Evolutionary conservation across 805 yeast species (phyloP).

Genomic region (Saccharomycopsis javanensis): DNA sequence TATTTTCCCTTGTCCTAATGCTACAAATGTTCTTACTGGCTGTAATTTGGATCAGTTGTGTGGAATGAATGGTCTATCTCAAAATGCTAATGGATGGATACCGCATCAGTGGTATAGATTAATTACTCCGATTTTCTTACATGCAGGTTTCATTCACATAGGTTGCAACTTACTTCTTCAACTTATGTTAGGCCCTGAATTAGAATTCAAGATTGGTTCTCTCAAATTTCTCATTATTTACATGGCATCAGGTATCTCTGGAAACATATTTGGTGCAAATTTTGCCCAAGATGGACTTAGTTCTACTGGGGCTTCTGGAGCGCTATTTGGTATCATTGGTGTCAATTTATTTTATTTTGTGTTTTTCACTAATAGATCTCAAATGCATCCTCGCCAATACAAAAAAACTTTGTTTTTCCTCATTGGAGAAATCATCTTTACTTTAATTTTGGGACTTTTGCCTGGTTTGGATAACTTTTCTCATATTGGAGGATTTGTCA

Average conservation of each 20-base stretch:
- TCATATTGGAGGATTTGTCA: slow-evolving; percentile 65
- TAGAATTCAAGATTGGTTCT: slow-evolving; percentile 49
- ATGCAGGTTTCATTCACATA: slow-evolving; percentile 66
- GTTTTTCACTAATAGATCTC: slow-evolving; percentile 41
- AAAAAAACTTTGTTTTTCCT: slow-evolving; percentile 36
- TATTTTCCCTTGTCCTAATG: slow-evolving; percentile 59
- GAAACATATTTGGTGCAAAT: slow-evolving; percentile 60
- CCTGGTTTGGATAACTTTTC: slow-evolving; percentile 72
- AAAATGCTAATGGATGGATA: slow-evolving; percentile 23
- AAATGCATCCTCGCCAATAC: slow-evolving; percentile 38
- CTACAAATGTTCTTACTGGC: slow-evolving; percentile 44
- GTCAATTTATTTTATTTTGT: slow-evolving; percentile 45
- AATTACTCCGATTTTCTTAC: slow-evolving; percentile 60
- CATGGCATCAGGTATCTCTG: slow-evolving; percentile 52
- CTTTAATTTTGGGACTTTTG: slow-evolving; percentile 53
- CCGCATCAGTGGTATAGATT: slow-evolving; percentile 67
- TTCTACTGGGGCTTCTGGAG: slow-evolving; percentile 63
- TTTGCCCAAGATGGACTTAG: slow-evolving; percentile 59
- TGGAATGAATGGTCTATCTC: slow-evolving; percentile 43
- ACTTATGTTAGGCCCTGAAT: slow-evolving; percentile 46
- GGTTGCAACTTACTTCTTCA: slow-evolving; percentile 54
- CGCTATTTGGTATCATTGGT: slow-evolving; percentile 61
- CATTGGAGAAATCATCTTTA: slow-evolving; percentile 46
- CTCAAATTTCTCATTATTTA: slow-evolving; percentile 46
- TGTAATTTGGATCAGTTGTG: slow-evolving; percentile 52